phyloP scores from a whole-genome alignment of 2,329 filamentous ascomycete species.

The Colletotrichum caudatum region DNA sequence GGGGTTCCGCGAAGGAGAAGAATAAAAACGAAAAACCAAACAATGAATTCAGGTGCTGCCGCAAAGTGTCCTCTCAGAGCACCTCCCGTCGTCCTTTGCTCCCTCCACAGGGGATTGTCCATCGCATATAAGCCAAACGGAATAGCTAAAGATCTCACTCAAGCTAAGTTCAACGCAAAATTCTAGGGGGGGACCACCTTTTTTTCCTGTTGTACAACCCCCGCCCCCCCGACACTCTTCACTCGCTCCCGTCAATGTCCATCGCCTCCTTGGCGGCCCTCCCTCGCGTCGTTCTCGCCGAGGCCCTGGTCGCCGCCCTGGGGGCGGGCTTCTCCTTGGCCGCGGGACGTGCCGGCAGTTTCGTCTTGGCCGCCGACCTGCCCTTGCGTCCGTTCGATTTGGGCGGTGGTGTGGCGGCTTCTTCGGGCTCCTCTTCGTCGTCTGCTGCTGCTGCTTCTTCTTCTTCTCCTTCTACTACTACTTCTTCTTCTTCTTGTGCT shows the following conservation, averaged over 20 bases:
- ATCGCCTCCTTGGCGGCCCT: constrained; percentile 48
- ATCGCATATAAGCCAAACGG: constrained; percentile 22
- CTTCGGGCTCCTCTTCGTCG: constrained; percentile 39
- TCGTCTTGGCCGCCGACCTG: constrained; percentile 30
- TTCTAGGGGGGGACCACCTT: neutral
- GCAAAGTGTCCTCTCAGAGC: constrained; percentile 7
- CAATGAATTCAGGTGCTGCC: constrained; percentile 4
- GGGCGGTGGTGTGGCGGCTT: constrained; percentile 31
- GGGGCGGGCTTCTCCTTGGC: constrained; percentile 40
- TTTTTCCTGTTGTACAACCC: constrained; percentile 7
- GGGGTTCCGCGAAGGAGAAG: neutral
- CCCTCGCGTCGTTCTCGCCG: constrained; percentile 43
- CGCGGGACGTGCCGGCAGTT: constrained; percentile 40
- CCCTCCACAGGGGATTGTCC: constrained; percentile 1
- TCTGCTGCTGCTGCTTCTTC: constrained; percentile 35
- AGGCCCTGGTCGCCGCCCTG: constrained; percentile 28
- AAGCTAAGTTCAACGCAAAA: constrained; percentile 8
- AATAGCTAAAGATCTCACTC: constrained; percentile 17
- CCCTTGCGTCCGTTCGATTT: constrained; percentile 40
- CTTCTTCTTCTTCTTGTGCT: neutral
- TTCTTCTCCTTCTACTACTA: neutral
- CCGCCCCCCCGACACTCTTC: neutral
- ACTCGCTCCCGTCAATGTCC: constrained; percentile 51
- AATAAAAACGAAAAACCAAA: neutral
- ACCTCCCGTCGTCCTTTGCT: constrained; percentile 10